phyloP scores from a whole-genome alignment of 1,139 yeast species.

The Pichia sp. region DNA sequence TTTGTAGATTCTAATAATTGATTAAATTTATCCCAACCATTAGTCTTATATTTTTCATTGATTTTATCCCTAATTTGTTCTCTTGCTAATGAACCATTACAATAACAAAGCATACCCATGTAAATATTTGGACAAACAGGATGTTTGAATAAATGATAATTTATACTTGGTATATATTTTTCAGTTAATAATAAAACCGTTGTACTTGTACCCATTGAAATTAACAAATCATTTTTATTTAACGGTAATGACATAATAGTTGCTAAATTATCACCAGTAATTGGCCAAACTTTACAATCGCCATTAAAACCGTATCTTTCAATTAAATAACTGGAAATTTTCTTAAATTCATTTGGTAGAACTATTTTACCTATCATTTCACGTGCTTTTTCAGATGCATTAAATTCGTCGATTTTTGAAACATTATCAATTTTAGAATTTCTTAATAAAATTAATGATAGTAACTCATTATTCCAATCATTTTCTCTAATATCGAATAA shows the following conservation, averaged over 20 bases:
- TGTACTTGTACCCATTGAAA: conserved; percentile 86
- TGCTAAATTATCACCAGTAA: conserved; percentile 90
- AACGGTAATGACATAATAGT: conserved; percentile 81
- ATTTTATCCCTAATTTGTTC: conserved; percentile 65
- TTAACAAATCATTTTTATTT: conserved; percentile 65
- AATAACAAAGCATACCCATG: conserved; percentile 95
- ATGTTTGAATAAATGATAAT: conserved; percentile 80
- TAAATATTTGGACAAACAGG: conserved; percentile 72
- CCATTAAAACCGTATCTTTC: conserved; percentile 54
- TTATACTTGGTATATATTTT: conserved; percentile 69
- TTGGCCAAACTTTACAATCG: conserved; percentile 52
- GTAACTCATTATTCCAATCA: conserved; percentile 47
- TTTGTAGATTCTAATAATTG: conserved; percentile 41
- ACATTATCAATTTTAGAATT: conserved; percentile 32
- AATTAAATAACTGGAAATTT: conserved; percentile 53
- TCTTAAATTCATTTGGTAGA: conserved; percentile 36
- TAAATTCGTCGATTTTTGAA: conserved; percentile 14
- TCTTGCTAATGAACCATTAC: conserved; percentile 86
- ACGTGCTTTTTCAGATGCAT: conserved; percentile 37
- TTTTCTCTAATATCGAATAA: conserved; percentile 59
- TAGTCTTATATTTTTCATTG: conserved; percentile 39
- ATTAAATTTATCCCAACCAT: conserved; percentile 61
- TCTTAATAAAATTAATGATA: conserved; percentile 48
- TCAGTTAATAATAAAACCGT: conserved; percentile 80
- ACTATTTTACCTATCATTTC: conserved; percentile 48